phyloP scores from a whole-genome alignment of 2,329 filamentous ascomycete species.

The Sporothrix euskadiensis region DNA sequence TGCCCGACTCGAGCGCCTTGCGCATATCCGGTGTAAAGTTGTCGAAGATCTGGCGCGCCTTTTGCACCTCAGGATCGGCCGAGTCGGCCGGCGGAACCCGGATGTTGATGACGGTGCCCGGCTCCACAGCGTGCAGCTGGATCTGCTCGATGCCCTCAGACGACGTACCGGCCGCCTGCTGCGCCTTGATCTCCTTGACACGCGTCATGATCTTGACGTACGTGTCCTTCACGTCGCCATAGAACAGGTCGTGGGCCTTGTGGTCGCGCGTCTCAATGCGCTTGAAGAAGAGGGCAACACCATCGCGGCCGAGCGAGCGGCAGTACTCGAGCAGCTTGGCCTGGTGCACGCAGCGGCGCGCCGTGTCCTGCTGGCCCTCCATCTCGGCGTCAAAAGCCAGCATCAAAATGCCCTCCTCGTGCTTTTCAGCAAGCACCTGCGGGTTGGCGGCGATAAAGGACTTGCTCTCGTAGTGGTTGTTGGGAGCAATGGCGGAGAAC shows the following conservation, averaged over 20 bases:
- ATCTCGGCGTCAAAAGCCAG: constrained; percentile 89
- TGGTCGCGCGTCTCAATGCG: constrained; percentile 87
- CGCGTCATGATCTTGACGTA: constrained; percentile 79
- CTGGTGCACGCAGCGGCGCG: constrained; percentile 88
- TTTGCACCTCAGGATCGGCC: constrained; percentile 58
- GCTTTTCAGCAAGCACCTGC: constrained; percentile 72
- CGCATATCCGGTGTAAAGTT: constrained; percentile 78
- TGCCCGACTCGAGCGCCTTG: constrained; percentile 80
- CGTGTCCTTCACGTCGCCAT: constrained; percentile 87
- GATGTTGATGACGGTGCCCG: constrained; percentile 88
- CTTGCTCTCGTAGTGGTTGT: constrained; percentile 71
- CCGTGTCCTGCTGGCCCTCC: constrained; percentile 71
- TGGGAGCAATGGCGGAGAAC: constrained; percentile 75
- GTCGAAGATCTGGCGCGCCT: constrained; percentile 76
- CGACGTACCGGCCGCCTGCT: constrained; percentile 44
- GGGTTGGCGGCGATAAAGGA: constrained; percentile 79
- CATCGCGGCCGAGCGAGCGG: constrained; percentile 81
- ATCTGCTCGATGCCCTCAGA: constrained; percentile 85
- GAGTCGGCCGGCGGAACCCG: constrained; percentile 65
- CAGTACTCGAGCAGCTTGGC: constrained; percentile 93
- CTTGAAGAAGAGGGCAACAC: constrained; percentile 92
- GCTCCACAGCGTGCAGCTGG: constrained; percentile 93
- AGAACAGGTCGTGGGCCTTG: constrained; percentile 86
- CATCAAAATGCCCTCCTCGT: constrained; percentile 87
- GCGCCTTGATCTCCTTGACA: constrained; percentile 66